Percentiles rank a stretch among this genome's conserved stretches.
Evolutionary conservation across 2,329 filamentous ascomycete genomes (phyloP).

Genomic region (Botrytis fragariae): DNA sequence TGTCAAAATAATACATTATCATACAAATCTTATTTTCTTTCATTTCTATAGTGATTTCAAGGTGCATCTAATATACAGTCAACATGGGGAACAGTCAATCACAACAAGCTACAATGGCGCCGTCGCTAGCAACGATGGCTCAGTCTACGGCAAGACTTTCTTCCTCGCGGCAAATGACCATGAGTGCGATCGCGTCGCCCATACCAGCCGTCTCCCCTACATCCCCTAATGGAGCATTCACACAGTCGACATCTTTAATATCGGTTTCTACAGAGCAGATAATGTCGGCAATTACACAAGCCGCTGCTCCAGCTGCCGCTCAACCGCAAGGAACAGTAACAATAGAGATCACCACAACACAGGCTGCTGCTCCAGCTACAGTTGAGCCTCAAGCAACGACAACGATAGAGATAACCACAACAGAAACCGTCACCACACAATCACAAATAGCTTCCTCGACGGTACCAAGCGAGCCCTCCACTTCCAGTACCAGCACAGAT

Average conservation of each 20-base stretch:
- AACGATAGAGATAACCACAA: background rate
- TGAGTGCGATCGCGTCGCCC: background rate
- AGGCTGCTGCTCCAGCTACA: background rate
- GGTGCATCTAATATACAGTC: background rate
- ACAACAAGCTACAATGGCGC: background rate
- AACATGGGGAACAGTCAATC: background rate
- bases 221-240: background rate
- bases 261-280: background rate
- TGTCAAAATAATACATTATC: background rate
- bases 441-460: background rate
- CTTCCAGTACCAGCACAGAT: background rate
- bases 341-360: background rate
- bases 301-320: background rate
- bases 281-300: background rate
- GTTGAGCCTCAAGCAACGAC: background rate
- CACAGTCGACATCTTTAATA: background rate
- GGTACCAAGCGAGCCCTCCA: background rate
- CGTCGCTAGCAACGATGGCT: background rate
- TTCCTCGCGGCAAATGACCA: background rate
- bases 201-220: constrained; percentile 65
- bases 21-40: background rate
- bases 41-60: background rate
- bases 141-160: background rate
- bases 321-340: background rate
- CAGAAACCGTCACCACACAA: background rate